A percentile compares a stretch with the other conserved stretches of the same genome.
These are phyloP conservation scores for Physocladia obscura DNA, from an alignment of 192 early-diverging fungal species.

Conservation along the genomic window DNA sequence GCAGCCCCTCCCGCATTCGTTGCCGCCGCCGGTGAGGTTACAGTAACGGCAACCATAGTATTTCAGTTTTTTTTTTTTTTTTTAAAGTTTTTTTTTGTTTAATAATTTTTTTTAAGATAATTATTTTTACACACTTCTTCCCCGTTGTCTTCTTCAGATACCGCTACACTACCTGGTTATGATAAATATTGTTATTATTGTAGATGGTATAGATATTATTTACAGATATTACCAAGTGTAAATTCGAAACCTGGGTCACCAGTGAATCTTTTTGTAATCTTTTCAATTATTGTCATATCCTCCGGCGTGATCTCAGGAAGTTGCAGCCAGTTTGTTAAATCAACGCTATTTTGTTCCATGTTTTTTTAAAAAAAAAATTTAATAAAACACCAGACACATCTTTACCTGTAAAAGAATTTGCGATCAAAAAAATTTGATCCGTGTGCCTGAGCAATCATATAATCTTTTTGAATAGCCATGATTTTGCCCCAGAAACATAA, in stretches of 20 bases:
- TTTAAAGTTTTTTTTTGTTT: no score
- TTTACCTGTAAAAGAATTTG: conserved; percentile 57
- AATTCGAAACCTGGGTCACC: conserved; percentile 58
- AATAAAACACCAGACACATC: not conserved
- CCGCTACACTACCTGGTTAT: no score
- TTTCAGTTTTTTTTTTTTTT: no score
- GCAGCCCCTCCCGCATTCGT: no score
- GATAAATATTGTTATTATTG: no score
- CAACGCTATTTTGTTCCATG: conserved; percentile 33
- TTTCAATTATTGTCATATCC: conserved; percentile 37
- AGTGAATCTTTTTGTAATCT: conserved; percentile 45
- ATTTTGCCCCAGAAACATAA: conserved; percentile 59
- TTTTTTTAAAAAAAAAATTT: not conserved
- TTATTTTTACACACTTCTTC: no score
- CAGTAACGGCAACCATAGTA: no score
- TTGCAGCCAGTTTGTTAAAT: conserved; percentile 55
- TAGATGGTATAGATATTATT: no score
- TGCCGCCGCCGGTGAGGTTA: no score
- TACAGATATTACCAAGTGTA: conserved; percentile 32
- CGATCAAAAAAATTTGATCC: conserved; percentile 42
- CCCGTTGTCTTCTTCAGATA: conserved; percentile 22
- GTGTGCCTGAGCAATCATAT: conserved; percentile 50
- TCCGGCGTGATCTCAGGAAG: conserved; percentile 48
- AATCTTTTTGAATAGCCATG: conserved; percentile 54
- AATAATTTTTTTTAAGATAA: no score